Percentiles rank a stretch among this genome's conserved stretches.
These are phyloP conservation scores for Kluyveromyces nonfermentans DNA, from an alignment of 805 yeast genomes.

Conservation along the genomic window DNA sequence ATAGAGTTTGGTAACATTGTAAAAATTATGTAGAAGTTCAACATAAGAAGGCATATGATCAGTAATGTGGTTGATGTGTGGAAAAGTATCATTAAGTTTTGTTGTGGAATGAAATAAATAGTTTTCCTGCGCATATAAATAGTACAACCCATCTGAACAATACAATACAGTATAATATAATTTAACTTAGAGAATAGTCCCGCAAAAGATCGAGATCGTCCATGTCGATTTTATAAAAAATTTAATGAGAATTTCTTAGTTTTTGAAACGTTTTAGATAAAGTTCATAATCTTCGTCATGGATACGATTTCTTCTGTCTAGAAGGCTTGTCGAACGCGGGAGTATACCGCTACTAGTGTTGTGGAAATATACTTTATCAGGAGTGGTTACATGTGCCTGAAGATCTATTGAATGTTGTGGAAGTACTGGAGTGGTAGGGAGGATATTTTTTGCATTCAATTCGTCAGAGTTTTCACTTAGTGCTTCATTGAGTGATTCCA, in stretches of 20 bases:
- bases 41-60: too few species aligned
- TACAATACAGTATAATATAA: too few species aligned
- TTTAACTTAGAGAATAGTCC: too few species aligned
- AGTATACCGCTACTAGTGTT: slow-evolving; percentile 6
- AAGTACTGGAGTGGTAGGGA: slow-evolving; percentile 1
- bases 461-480: not conserved
- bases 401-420: not conserved
- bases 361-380: slow-evolving; percentile 7
- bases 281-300: slow-evolving; percentile 14
- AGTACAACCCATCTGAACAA: too few species aligned
- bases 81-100: too few species aligned
- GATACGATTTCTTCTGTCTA: slow-evolving; percentile 12
- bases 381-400: slow-evolving; percentile 1
- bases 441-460: slow-evolving; percentile 3
- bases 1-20: too few species aligned
- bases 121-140: too few species aligned
- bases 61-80: too few species aligned
- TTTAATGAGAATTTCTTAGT: not conserved
- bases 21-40: too few species aligned
- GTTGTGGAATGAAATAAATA: too few species aligned
- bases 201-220: too few species aligned
- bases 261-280: slow-evolving; percentile 1
- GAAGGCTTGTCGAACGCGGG: slow-evolving; percentile 9
- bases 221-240: too few species aligned
- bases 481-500: slow-evolving; percentile 1